phyloP scores from a whole-genome alignment of 306 rosid genomes.

The Dalbergia cultrata region DNA sequence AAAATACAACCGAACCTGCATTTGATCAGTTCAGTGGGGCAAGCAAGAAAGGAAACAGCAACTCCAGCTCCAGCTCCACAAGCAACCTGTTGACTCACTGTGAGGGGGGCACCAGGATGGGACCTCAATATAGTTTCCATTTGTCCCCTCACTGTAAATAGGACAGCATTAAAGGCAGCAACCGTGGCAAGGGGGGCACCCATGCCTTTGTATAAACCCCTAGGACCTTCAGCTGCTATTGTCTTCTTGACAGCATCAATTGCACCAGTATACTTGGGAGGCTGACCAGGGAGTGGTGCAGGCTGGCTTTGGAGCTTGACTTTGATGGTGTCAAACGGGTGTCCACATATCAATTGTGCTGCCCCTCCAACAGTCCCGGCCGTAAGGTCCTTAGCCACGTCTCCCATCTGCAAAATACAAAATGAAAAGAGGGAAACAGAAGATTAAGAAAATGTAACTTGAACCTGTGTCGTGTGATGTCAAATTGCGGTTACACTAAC shows the following conservation, averaged over 20 bases:
- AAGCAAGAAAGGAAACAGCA: slow-evolving; percentile 93
- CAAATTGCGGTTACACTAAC: not conserved
- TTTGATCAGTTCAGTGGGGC: slow-evolving; percentile 96
- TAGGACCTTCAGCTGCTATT: slow-evolving; percentile 88
- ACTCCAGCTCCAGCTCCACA: slow-evolving; percentile 96
- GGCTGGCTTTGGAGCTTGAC: slow-evolving; percentile 99
- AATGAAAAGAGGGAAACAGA: slow-evolving; percentile 10
- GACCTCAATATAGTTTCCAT: slow-evolving; percentile 82
- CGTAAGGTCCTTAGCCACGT: slow-evolving; percentile 88
- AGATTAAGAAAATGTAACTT: slow-evolving; percentile 14
- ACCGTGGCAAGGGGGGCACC: slow-evolving; percentile 99
- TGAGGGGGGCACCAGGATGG: slow-evolving; percentile 76
- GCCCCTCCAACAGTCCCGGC: slow-evolving; percentile 97
- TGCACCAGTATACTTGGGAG: slow-evolving; percentile 80
- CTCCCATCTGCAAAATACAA: slow-evolving; percentile 75
- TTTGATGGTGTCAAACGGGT: slow-evolving; percentile 97
- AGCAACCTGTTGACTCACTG: slow-evolving; percentile 73
- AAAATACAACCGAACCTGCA: slow-evolving; percentile 72
- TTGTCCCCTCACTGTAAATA: slow-evolving; percentile 90
- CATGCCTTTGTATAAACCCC: slow-evolving; percentile 96
- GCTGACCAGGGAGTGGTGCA: slow-evolving; percentile 82
- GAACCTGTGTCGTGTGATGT: not conserved
- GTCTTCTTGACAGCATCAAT: slow-evolving; percentile 96
- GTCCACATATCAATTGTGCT: slow-evolving; percentile 88
- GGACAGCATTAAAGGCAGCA: slow-evolving; percentile 95